A percentile compares a stretch with the other conserved stretches of the same genome.
These are phyloP conservation scores for Cicer judaicum DNA, from an alignment of 306 rosid species.

Conservation along the genomic window DNA sequence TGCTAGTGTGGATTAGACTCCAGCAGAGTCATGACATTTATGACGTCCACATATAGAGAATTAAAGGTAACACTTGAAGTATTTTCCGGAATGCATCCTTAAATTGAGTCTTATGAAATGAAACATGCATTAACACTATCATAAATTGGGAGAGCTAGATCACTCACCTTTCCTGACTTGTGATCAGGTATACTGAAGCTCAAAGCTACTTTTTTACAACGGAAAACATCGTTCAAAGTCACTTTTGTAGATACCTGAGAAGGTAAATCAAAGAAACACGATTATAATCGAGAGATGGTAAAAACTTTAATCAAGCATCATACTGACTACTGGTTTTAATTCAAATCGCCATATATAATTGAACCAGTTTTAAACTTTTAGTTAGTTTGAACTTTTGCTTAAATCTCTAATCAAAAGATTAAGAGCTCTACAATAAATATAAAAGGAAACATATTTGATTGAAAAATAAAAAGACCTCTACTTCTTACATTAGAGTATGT, in stretches of 20 bases:
- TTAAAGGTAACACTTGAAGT: slow-evolving; percentile 24
- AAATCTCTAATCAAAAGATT: slow-evolving; percentile 8
- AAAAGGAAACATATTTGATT: slow-evolving; percentile 9
- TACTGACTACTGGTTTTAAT: slow-evolving; percentile 21
- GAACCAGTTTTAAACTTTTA: slow-evolving; percentile 5
- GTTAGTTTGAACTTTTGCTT: slow-evolving; percentile 22
- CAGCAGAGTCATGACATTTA: not conserved
- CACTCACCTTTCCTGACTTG: slow-evolving; percentile 92
- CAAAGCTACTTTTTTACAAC: slow-evolving; percentile 66
- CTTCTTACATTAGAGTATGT: slow-evolving; percentile 79
- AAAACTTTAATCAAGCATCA: slow-evolving; percentile 24
- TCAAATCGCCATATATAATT: not conserved
- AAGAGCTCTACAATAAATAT: slow-evolving; percentile 26
- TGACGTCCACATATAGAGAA: slow-evolving; percentile 28
- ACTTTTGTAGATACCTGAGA: slow-evolving; percentile 81
- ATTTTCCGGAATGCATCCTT: slow-evolving; percentile 3
- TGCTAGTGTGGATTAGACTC: slow-evolving; percentile 12
- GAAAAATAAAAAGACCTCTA: slow-evolving; percentile 33
- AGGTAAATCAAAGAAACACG: slow-evolving; percentile 28
- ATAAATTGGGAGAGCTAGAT: not conserved
- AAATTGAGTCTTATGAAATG: slow-evolving; percentile 17
- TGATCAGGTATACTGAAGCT: slow-evolving; percentile 95
- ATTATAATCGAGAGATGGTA: not conserved
- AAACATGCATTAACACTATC: slow-evolving; percentile 19
- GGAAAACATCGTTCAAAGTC: slow-evolving; percentile 65